A percentile compares a stretch with the other conserved stretches of the same genome.
Conservation (phyloP, 2,329 filamentous ascomycete species). For the Aureobasidium musti region DNA sequence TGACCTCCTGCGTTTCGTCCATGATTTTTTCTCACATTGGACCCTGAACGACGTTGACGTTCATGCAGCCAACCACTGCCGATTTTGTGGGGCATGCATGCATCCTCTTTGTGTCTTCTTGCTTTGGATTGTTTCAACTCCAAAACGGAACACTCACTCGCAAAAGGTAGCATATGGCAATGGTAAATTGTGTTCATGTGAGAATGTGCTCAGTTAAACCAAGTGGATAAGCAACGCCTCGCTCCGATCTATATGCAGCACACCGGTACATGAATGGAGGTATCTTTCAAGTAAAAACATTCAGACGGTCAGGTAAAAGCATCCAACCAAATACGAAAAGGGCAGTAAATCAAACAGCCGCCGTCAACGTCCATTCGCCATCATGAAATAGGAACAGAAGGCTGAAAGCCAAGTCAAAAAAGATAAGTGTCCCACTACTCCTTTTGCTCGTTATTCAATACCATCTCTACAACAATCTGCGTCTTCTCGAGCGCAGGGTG, state of each 20-base stretch:
- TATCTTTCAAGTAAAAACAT: conserved; percentile 14
- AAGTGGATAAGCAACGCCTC: conserved; percentile 10
- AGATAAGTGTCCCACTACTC: conserved; percentile 32
- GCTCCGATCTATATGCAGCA: conserved; percentile 21
- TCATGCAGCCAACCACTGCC: neutral
- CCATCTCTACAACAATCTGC: conserved; percentile 88
- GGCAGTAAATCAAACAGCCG: neutral
- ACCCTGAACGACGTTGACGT: conserved; percentile 10
- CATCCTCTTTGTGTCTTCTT: neutral
- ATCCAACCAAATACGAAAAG: conserved; percentile 8
- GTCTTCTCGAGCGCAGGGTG: conserved; percentile 83
- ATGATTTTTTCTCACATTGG: neutral
- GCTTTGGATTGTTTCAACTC: neutral
- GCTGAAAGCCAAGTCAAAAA: neutral
- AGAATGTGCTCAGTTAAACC: neutral
- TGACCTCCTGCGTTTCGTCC: neutral
- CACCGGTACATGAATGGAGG: conserved; percentile 15
- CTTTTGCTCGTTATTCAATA: conserved; percentile 76
- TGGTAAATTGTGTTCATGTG: neutral
- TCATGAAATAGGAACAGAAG: neutral
- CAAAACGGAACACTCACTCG: neutral
- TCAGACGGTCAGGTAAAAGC: neutral
- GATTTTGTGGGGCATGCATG: neutral
- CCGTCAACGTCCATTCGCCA: neutral
- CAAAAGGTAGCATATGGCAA: neutral